phyloP scores from a whole-genome alignment of 2,329 filamentous ascomycete species.

The Aureobasidium sp. region DNA sequence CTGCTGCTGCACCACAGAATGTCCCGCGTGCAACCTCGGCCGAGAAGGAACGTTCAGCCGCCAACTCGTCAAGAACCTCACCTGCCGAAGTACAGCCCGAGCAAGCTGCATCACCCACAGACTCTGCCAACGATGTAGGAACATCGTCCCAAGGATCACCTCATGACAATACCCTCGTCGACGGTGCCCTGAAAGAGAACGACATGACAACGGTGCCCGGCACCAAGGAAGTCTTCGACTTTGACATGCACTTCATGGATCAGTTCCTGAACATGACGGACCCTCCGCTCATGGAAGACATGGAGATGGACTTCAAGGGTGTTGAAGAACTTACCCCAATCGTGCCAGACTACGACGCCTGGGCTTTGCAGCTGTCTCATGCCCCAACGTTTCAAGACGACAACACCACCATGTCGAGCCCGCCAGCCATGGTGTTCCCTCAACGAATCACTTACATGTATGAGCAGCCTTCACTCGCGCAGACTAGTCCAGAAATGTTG shows the following conservation, averaged over 20 bases:
- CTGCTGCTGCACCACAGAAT: not conserved
- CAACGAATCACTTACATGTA: slow-evolving; percentile 21
- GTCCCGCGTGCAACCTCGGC: not conserved
- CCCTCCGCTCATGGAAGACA: not conserved
- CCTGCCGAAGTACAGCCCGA: slow-evolving; percentile 4
- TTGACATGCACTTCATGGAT: slow-evolving; percentile 13
- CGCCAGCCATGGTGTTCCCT: slow-evolving; percentile 1
- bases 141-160: slow-evolving; percentile 2
- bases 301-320: slow-evolving; percentile 16
- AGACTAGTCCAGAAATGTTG: slow-evolving; percentile 51
- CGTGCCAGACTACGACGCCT: slow-evolving; percentile 13
- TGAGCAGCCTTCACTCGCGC: slow-evolving; percentile 25
- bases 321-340: slow-evolving; percentile 18
- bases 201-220: not conserved
- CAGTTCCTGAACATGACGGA: slow-evolving; percentile 12
- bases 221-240: slow-evolving; percentile 4
- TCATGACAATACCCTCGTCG: not conserved
- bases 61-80: not conserved
- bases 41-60: not conserved
- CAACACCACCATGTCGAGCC: not conserved
- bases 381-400: not conserved
- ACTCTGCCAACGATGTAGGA: not conserved
- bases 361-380: slow-evolving; percentile 9
- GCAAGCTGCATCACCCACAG: not conserved
- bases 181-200: not conserved